Conservation (phyloP, 2,329 filamentous ascomycete species). For the Aspergillus sclerotialis region DNA sequence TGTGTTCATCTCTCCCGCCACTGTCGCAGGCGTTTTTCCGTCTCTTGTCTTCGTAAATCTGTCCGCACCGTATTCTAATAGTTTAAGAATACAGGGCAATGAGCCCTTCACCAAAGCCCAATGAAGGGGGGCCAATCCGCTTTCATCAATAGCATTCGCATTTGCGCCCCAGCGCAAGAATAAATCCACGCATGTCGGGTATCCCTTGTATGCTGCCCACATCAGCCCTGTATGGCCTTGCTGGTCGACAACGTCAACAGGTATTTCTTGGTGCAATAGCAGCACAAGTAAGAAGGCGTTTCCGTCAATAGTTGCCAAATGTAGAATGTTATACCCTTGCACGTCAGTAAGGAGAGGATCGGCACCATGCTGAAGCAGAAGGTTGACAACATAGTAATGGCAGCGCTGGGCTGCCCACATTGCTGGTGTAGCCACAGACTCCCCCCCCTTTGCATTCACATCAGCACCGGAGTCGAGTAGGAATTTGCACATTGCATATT, state of each 20-base stretch:
- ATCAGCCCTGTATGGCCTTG: constrained; percentile 92
- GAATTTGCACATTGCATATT: constrained; percentile 95
- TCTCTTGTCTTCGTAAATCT: constrained; percentile 82
- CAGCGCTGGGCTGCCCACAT: constrained; percentile 97
- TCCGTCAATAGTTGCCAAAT: constrained; percentile 94
- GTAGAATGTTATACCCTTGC: constrained; percentile 95
- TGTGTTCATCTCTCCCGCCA: constrained; percentile 86
- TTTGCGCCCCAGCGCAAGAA: constrained; percentile 93
- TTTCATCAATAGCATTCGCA: constrained; percentile 82
- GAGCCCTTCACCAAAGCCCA: constrained; percentile 96
- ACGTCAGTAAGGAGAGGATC: constrained; percentile 88
- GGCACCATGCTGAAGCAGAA: constrained; percentile 83
- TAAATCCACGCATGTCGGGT: constrained; percentile 81
- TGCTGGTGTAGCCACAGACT: constrained; percentile 85
- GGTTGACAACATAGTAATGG: constrained; percentile 92
- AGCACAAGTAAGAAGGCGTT: constrained; percentile 86
- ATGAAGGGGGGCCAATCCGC: constrained; percentile 89
- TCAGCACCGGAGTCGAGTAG: constrained; percentile 79
- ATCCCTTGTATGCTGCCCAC: constrained; percentile 99
- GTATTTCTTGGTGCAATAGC: constrained; percentile 89
- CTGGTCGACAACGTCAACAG: constrained; percentile 81
- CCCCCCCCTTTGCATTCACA: constrained; percentile 91
- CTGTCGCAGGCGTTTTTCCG: constrained; percentile 82
- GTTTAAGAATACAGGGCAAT: constrained; percentile 79
- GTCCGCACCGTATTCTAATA: constrained; percentile 93